phyloP scores from a whole-genome alignment of 768 basidiomycete species.

The Boletus subcaerulescens region DNA sequence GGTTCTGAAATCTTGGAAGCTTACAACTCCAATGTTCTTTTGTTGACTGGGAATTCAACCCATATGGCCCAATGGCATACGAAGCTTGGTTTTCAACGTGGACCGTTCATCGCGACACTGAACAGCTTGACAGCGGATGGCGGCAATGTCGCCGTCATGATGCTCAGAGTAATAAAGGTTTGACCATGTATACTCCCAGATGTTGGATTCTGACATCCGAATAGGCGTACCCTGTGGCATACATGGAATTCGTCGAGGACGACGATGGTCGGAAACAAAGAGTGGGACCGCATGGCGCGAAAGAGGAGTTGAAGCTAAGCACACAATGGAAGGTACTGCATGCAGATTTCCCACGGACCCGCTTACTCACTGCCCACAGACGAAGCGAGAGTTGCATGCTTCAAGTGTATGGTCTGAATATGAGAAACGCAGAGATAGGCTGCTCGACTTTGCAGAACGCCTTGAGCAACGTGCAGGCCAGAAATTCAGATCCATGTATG shows the following conservation, averaged over 20 bases:
- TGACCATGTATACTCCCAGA: not conserved
- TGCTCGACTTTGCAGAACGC: constrained; percentile 63
- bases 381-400: constrained; percentile 54
- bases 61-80: constrained; percentile 86
- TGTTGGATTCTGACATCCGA: not conserved
- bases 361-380: constrained; percentile 36
- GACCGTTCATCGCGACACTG: constrained; percentile 71
- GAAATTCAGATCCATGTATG: constrained; percentile 39
- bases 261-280: constrained; percentile 45
- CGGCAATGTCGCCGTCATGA: constrained; percentile 70
- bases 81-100: constrained; percentile 73
- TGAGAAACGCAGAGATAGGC: constrained; percentile 50
- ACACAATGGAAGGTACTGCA: constrained; percentile 69
- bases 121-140: constrained; percentile 80
- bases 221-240: constrained; percentile 74
- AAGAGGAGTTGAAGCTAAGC: constrained; percentile 59
- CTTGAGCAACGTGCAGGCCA: constrained; percentile 56
- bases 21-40: constrained; percentile 60
- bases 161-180: constrained; percentile 70
- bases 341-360: not conserved
- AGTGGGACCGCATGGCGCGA: constrained; percentile 65
- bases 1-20: constrained; percentile 82
- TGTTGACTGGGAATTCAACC: constrained; percentile 80
- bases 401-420: constrained; percentile 55
- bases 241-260: constrained; percentile 61